Evolutionary conservation across 1,284 basidiomycete species (phyloP), one percentile per base, ranked within the genome.

Genomic region (Puccinia brachypodii): DNA sequence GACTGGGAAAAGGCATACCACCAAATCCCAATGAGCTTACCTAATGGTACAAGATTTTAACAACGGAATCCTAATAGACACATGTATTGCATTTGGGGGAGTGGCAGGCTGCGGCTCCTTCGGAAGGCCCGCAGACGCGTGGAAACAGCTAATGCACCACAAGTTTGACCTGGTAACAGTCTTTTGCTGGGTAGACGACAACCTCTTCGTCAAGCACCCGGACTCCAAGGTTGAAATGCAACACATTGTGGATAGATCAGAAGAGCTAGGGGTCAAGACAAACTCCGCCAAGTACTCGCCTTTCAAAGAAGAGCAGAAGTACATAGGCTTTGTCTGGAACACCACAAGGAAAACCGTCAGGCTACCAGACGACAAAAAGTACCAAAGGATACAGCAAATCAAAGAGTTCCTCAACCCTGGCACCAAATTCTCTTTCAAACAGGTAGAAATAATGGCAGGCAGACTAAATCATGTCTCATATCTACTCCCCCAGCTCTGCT

Each of bases 21-120:
- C n/a, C n/a, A n/a, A n/a, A n/a, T 60, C 16, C 9, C 58, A 60
- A 22, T 60, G 58, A 33, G 33, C 9, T 8, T 60, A 60, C 14
- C 50, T 56, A 56, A 56, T 69, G 7, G n/a, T 69, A 25, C 3
- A 47, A 38, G 16, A 19, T n/a, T 19, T 38, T 19, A 47, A 69
- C 25, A 33, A 25, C 7, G 38, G 38, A 38, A 16, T 69, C 14
- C 19, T 40, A 25, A 4, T 69, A 6, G 42, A 69, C 42, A 69
- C 33, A 6, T 11, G 38, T 7, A 50, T 69, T 13, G 36, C 68
- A 3, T 69, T 69, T 69, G 68, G 44, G 8, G 25, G 72, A 1
- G 33, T 74, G 56, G 72, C 72, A 4, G 72, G 72, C 36, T 74
- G 72, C 38, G 72, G 72, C 1, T 53, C 72, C 0, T 74, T 74